Base-by-base conservation (phyloP, 768 basidiomycete genomes). In the Piloderma croceum region DNA sequence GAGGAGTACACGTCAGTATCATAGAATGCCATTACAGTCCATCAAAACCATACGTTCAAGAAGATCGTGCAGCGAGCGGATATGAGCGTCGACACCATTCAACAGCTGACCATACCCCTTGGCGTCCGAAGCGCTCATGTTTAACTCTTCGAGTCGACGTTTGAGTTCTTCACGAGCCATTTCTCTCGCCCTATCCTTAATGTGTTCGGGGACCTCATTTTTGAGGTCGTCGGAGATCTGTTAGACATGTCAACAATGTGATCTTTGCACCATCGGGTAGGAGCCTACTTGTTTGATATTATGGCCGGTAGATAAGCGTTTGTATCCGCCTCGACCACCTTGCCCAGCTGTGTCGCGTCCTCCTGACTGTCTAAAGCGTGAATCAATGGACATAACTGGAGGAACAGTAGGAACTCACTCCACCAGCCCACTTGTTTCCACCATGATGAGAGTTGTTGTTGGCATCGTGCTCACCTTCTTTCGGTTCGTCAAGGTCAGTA, bases 241-340 rank as follows among this genome's bases (percentile, higher is more conserved):
- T 3, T 18, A 38, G 9, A 15, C 13, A 9, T 35, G 22, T 36
- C 7, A 6, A 4, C 43, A 22, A 13, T 22, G 18, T 15, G n/a
- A 31, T 4, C 22, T 36, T 1, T 15, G 35, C 15, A 18, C 15
- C 13, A 9, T 20, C 34, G 31, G 38, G 21, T 5, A 12, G 13
- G 12, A 22, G 22, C 49, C 34, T 24, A 73, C 77, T 62, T 82
- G 80, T 36, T 79, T 75, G 45, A 82, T 77, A 42, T 80, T 68
- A 9, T 79, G 78, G 10, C 74, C 76, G 47, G 77, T 78, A 56
- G 70, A 79, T 0, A 80, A 52, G 10, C 81, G 73, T 59, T 79
- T 82, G 53, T 80, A 81, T 0, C 80, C 80, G 9, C 79, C 81
- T n/a, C 69, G 64, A 4, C 81, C 81, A 3, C 81, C 81, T 45